A percentile compares a stretch with the other conserved stretches of the same genome.
Conservation (phyloP, 225 moss, liverwort and hornwort species). For the Physcomitrellopsis africana region DNA sequence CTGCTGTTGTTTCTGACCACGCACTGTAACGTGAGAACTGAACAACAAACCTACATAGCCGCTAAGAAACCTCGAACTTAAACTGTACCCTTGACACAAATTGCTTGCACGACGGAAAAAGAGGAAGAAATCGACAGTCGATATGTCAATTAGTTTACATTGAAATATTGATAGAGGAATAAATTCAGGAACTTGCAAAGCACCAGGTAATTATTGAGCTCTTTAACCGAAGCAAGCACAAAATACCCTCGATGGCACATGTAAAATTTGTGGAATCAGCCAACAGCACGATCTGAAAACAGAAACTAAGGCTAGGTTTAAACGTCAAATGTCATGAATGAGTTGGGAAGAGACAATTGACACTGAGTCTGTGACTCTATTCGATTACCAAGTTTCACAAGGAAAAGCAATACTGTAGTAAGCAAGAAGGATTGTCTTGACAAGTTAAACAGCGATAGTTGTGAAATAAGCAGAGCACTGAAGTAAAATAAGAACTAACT, state of each 20-base stretch:
- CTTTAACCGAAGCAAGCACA: constrained; percentile 5
- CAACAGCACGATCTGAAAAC: background rate
- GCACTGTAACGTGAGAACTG: background rate
- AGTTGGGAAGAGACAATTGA: background rate
- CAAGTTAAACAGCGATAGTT: background rate
- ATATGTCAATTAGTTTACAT: background rate
- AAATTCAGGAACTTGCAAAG: constrained; percentile 6
- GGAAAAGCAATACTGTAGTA: constrained; percentile 1
- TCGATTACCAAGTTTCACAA: background rate
- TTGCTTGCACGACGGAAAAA: background rate
- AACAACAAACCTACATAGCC: background rate
- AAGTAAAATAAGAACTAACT: background rate
- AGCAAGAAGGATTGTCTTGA: background rate
- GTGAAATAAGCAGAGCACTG: constrained; percentile 8
- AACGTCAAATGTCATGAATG: background rate
- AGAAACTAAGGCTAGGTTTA: constrained; percentile 3
- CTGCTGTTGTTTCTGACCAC: background rate
- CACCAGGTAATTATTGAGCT: background rate
- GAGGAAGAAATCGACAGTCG: background rate
- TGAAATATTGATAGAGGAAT: background rate
- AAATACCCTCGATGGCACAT: background rate
- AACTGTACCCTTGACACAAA: background rate
- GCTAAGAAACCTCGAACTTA: constrained; percentile 16
- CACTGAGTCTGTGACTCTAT: background rate
- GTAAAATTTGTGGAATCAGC: background rate